Evolutionary conservation across 371 early-diverging fungal species (phyloP).

Genomic region (Actinomucor elegans): DNA sequence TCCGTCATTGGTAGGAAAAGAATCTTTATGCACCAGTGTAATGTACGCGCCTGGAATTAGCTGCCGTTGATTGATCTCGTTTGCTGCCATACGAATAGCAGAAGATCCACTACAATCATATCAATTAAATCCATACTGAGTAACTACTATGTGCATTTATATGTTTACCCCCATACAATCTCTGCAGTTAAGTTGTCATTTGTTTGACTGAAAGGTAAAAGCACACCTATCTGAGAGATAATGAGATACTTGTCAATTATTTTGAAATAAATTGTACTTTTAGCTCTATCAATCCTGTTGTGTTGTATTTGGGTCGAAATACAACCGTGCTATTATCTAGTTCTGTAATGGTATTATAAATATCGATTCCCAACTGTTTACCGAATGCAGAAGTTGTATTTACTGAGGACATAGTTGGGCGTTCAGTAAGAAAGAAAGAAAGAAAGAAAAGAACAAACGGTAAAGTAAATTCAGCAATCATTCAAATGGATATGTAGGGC

Average conservation of each 20-base stretch:
- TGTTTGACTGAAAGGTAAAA: conserved; percentile 41
- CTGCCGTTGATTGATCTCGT: conserved; percentile 47
- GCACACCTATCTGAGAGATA: conserved; percentile 29
- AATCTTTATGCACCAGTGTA: conserved; percentile 54
- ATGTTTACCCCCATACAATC: conserved; percentile 47
- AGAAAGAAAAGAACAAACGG: neutral
- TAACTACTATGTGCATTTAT: no score
- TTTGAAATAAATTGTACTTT: conserved; percentile 17
- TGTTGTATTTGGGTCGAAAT: conserved; percentile 27
- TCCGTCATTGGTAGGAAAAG: conserved; percentile 45
- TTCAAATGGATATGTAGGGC: no score
- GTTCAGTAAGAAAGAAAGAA: neutral
- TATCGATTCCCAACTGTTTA: conserved; percentile 16
- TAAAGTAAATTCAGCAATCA: no score
- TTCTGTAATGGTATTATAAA: conserved; percentile 26
- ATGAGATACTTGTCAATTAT: neutral
- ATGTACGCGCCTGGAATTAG: conserved; percentile 54
- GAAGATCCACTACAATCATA: conserved; percentile 49
- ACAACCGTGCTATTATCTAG: conserved; percentile 33
- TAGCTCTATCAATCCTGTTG: conserved; percentile 28
- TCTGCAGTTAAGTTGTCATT: conserved; percentile 36
- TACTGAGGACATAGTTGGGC: neutral
- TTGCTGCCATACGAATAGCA: conserved; percentile 52
- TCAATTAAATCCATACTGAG: neutral
- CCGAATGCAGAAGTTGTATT: conserved; percentile 25